A percentile compares a stretch with the other conserved stretches of the same genome.
Conservation (phyloP, 805 yeast genomes). For the Candida arabinofermentans region DNA sequence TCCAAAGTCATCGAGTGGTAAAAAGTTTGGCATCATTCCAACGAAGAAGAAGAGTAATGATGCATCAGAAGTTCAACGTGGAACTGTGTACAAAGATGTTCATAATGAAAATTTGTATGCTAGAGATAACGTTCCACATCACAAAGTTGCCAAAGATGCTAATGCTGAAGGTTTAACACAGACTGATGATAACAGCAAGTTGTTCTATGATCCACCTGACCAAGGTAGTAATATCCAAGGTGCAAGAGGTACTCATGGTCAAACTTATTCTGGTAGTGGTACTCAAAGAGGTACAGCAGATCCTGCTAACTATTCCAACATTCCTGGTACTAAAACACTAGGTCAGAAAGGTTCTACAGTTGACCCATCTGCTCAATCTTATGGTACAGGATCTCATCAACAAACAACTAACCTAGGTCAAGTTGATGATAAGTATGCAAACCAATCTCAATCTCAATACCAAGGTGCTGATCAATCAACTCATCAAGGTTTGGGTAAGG, state of each 20-base stretch:
- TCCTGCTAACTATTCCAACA: not conserved
- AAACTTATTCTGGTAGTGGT: no score
- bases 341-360: no score
- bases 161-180: constrained; percentile 5
- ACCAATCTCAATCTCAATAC: not conserved
- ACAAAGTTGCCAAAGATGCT: not conserved
- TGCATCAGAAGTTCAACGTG: constrained; percentile 8
- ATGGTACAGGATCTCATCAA: not conserved
- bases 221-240: no score
- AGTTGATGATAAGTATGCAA: not conserved
- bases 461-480: not conserved
- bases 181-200: not conserved
- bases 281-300: no score
- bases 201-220: constrained; percentile 2
- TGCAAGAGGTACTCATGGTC: no score
- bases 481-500: not conserved
- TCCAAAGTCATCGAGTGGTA: not conserved
- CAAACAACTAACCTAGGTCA: not conserved
- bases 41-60: constrained; percentile 1
- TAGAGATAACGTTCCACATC: not conserved
- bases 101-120: constrained; percentile 7
- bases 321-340: not conserved
- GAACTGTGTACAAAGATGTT: constrained; percentile 14
- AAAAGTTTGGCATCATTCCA: not conserved
- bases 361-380: not conserved